A percentile compares a stretch with the other conserved stretches of the same genome.
Evolutionary conservation across 805 yeast genomes (phyloP).

Genomic region (Hemisphaericaspora nanyangensis): DNA sequence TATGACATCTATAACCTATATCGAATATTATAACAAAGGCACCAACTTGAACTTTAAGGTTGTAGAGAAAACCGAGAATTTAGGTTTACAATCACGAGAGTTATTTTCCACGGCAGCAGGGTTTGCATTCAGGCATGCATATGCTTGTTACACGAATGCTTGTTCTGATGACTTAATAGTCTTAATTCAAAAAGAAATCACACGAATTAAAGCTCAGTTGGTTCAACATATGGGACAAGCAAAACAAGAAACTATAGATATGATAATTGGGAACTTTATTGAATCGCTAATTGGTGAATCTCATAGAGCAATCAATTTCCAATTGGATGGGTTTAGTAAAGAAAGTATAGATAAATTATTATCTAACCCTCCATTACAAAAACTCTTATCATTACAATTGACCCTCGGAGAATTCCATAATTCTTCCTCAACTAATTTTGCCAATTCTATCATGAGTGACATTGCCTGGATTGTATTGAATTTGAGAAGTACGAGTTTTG

Average conservation of each 20-base stretch:
- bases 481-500: slow-evolving; percentile 66
- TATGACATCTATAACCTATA: slow-evolving; percentile 37
- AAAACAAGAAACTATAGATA: slow-evolving; percentile 7
- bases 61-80: slow-evolving; percentile 14
- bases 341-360: slow-evolving; percentile 75
- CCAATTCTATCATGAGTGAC: slow-evolving; percentile 35
- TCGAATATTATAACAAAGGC: slow-evolving; percentile 11
- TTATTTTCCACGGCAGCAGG: slow-evolving; percentile 49
- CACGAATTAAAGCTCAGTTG: slow-evolving; percentile 15
- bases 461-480: slow-evolving; percentile 65
- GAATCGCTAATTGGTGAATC: slow-evolving; percentile 55
- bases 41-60: slow-evolving; percentile 13
- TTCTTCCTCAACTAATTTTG: not conserved
- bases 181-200: slow-evolving; percentile 48
- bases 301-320: slow-evolving; percentile 72
- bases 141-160: slow-evolving; percentile 63
- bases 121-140: slow-evolving; percentile 63
- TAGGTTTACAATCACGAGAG: slow-evolving; percentile 24
- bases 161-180: slow-evolving; percentile 68
- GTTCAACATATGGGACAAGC: slow-evolving; percentile 1
- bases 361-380: slow-evolving; percentile 74
- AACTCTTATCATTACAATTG: slow-evolving; percentile 65
- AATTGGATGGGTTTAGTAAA: slow-evolving; percentile 57
- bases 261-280: slow-evolving; percentile 26
- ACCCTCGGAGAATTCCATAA: slow-evolving; percentile 48